These are phyloP conservation scores for Nymphaea thermarum DNA, from an alignment of 164 flowering plant species.

Conservation along the genomic window DNA sequence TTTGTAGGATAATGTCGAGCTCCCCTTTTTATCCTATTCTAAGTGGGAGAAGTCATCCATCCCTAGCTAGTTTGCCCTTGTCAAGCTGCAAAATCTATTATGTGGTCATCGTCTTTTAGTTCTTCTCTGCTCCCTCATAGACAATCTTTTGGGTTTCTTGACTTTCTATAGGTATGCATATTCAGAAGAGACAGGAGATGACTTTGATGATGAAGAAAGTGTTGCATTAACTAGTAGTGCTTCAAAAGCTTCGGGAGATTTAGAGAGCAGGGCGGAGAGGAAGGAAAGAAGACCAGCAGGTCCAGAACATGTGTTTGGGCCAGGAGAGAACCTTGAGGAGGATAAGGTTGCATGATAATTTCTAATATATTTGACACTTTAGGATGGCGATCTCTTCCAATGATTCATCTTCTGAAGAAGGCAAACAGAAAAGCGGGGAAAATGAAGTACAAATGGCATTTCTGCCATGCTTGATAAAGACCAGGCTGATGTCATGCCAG, in stretches of 20 bases:
- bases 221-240: constrained; percentile 31
- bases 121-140: neutral
- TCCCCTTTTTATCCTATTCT: neutral
- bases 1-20: neutral
- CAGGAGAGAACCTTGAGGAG: constrained; percentile 34
- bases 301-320: constrained; percentile 23
- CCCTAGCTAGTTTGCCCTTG: too few relatives aligned
- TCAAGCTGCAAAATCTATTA: too few relatives aligned
- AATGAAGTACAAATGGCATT: neutral
- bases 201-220: constrained; percentile 49
- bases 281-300: constrained; percentile 25
- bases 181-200: constrained; percentile 56
- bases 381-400: too few relatives aligned
- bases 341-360: constrained; percentile 30
- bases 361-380: neutral
- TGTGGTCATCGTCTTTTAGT: too few relatives aligned
- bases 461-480: neutral
- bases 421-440: neutral
- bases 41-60: too few relatives aligned
- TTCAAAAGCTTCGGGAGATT: constrained; percentile 19
- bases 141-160: neutral
- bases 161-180: constrained; percentile 37
- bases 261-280: constrained; percentile 25
- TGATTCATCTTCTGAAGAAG: neutral
- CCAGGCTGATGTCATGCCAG: neutral